These are phyloP conservation scores for Calycina marina DNA, from an alignment of 2,329 filamentous ascomycete species.

Conservation along the genomic window DNA sequence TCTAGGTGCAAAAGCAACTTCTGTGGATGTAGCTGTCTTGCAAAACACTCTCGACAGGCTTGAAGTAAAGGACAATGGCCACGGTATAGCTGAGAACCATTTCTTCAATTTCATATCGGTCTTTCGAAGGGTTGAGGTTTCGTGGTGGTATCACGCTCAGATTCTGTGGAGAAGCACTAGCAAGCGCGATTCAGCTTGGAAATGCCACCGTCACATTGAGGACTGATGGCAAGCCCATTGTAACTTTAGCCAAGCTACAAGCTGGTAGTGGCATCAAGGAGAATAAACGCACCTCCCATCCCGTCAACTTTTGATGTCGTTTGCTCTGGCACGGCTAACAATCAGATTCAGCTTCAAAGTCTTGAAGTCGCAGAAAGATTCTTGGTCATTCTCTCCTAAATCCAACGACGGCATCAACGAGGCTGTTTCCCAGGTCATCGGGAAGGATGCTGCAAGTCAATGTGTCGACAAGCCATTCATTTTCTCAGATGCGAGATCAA, in stretches of 20 bases:
- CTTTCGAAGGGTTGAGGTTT: slow-evolving; percentile 44
- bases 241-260: slow-evolving; percentile 31
- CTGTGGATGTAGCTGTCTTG: slow-evolving; percentile 49
- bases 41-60: slow-evolving; percentile 53
- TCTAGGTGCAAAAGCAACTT: slow-evolving; percentile 54
- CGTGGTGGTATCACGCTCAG: slow-evolving; percentile 49
- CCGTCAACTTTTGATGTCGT: slow-evolving; percentile 45
- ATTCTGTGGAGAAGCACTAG: slow-evolving; percentile 62
- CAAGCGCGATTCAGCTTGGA: slow-evolving; percentile 46
- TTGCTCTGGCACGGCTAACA: slow-evolving; percentile 50
- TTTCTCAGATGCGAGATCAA: slow-evolving; percentile 10
- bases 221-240: slow-evolving; percentile 44
- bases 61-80: slow-evolving; percentile 60
- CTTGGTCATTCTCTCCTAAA: slow-evolving; percentile 50
- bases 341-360: slow-evolving; percentile 47
- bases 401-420: slow-evolving; percentile 35
- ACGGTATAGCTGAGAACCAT: slow-evolving; percentile 36
- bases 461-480: slow-evolving; percentile 29
- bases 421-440: slow-evolving; percentile 46
- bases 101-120: no score
- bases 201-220: slow-evolving; percentile 48
- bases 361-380: slow-evolving; percentile 32
- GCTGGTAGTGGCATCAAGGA: slow-evolving; percentile 25
- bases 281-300: slow-evolving; percentile 30
- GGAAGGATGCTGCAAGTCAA: slow-evolving; percentile 37